Percentiles rank a stretch among this genome's conserved stretches.
phyloP scores from a whole-genome alignment of 345 rosid genomes.

The Microthlaspi erraticum region DNA sequence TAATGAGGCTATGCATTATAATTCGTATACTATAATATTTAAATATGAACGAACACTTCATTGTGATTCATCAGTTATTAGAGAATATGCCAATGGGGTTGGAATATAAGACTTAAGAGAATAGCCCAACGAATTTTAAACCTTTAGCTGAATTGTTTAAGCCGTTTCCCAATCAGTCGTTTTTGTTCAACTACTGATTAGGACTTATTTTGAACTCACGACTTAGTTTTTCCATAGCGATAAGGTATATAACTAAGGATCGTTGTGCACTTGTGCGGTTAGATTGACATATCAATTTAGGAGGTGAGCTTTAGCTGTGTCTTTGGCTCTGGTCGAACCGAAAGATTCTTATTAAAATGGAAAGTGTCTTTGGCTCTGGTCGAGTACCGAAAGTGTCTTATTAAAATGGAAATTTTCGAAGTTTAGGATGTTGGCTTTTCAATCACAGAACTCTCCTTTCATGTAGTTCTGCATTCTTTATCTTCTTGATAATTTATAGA shows the following conservation, averaged over 20 bases:
- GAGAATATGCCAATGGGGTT: constrained; percentile 13
- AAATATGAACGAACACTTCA: neutral
- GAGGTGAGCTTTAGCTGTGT: neutral
- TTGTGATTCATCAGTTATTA: constrained; percentile 7
- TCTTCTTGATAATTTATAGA: too few relatives aligned
- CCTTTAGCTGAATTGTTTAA: too few relatives aligned
- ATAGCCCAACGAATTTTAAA: neutral
- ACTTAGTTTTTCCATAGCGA: neutral
- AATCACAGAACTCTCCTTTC: neutral
- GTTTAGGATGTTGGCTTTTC: neutral
- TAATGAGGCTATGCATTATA: constrained; percentile 20
- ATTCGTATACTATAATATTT: neutral
- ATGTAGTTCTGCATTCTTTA: too few relatives aligned
- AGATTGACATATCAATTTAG: neutral
- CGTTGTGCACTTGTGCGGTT: neutral
- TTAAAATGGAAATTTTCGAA: neutral
- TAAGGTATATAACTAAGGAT: neutral
- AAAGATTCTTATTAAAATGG: neutral
- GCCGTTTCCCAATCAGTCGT: neutral
- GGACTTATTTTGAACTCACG: neutral
- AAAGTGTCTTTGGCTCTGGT: neutral
- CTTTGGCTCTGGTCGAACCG: neutral
- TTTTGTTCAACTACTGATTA: neutral
- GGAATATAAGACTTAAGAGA: too few relatives aligned
- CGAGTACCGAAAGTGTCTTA: too few relatives aligned